phyloP scores from a whole-genome alignment of 176 grass and related monocot genomes.

The Eragrostis curvula region DNA sequence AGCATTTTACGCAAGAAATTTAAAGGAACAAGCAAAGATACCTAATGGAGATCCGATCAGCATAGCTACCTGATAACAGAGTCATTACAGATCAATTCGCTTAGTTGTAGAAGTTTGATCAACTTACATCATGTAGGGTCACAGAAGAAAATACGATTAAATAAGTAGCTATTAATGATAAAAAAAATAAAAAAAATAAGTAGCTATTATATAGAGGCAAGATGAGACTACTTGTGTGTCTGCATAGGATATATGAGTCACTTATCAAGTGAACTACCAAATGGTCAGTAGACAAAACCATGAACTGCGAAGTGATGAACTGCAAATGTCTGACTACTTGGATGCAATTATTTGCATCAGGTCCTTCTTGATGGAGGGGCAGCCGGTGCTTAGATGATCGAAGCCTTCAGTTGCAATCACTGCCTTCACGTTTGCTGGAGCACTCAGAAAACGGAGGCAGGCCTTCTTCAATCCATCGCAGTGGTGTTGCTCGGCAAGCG shows the following conservation, averaged over 20 bases:
- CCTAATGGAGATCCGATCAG: not conserved
- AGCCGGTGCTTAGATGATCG: not conserved
- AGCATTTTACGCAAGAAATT: not conserved
- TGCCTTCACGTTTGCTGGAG: constrained; percentile 18
- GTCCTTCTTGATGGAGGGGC: constrained; percentile 24
- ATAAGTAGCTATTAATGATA: no score
- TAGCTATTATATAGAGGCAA: no score
- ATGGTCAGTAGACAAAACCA: no score
- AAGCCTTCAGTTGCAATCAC: constrained; percentile 11
- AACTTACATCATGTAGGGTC: not conserved
- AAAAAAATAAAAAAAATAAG: no score
- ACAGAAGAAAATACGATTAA: not conserved
- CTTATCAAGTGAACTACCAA: no score
- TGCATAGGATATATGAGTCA: no score
- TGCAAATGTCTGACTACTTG: no score
- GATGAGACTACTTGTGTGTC: no score
- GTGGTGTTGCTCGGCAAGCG: constrained; percentile 46
- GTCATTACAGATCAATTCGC: not conserved
- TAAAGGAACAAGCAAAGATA: not conserved
- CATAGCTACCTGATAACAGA: not conserved
- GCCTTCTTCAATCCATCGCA: constrained; percentile 39
- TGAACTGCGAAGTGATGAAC: no score
- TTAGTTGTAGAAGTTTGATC: not conserved
- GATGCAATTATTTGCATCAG: no score
- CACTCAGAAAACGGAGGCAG: constrained; percentile 36